A percentile compares a stretch with the other conserved stretches of the same genome.
Conservation (phyloP, 1,284 basidiomycete genomes). For the Moesziomyces aphidis region DNA sequence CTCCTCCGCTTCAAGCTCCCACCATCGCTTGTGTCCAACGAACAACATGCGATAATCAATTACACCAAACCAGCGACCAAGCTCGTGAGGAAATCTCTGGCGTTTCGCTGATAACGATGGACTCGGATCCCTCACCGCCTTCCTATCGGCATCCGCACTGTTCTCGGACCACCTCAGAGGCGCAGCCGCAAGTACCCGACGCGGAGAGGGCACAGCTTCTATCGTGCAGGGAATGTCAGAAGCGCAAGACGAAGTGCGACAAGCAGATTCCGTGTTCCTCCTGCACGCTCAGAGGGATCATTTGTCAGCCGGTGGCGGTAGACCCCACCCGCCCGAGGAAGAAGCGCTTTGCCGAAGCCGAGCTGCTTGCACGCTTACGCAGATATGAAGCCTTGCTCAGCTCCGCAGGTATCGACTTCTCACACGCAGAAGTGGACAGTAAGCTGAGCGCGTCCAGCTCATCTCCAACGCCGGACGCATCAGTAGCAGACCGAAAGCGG, state of each 20-base stretch:
- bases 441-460: neutral
- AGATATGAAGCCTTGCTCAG: slow-evolving; percentile 15
- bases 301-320: slow-evolving; percentile 7
- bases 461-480: too few species aligned
- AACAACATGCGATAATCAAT: too few species aligned
- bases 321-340: slow-evolving; percentile 16
- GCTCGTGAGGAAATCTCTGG: too few species aligned
- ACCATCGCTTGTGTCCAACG: too few species aligned
- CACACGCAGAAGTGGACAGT: neutral
- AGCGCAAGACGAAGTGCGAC: slow-evolving; percentile 25
- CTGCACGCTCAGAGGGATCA: slow-evolving; percentile 14
- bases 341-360: slow-evolving; percentile 14
- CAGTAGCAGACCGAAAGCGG: neutral
- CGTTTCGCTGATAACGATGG: too few species aligned
- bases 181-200: too few species aligned
- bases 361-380: slow-evolving; percentile 17
- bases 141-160: too few species aligned
- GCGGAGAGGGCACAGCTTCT: slow-evolving; percentile 2
- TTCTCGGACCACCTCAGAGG: too few species aligned
- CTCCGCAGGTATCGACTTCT: slow-evolving; percentile 5
- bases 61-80: too few species aligned
- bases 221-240: slow-evolving; percentile 18
- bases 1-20: too few species aligned
- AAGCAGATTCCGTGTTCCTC: slow-evolving; percentile 12
- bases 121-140: too few species aligned